A percentile compares a stretch with the other conserved stretches of the same genome.
These are phyloP conservation scores for Meyerozyma athensensis DNA, from an alignment of 1,139 yeast genomes.

Conservation along the genomic window DNA sequence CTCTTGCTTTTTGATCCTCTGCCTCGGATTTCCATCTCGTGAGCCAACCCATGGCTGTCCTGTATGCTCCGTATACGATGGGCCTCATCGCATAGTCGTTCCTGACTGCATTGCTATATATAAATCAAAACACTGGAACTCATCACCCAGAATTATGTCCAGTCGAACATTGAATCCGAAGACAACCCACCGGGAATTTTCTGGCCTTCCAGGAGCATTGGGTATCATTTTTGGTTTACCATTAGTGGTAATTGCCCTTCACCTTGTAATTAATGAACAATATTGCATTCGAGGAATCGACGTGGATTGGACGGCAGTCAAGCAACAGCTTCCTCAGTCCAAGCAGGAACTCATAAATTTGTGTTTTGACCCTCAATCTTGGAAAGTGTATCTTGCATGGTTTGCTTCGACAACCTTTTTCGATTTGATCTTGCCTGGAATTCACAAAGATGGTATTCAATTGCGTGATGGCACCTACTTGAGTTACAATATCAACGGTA, in stretches of 20 bases:
- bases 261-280: slow-evolving; percentile 52
- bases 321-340: slow-evolving; percentile 21
- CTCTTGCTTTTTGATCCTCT: no score
- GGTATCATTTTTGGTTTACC: slow-evolving; percentile 69
- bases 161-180: slow-evolving; percentile 52
- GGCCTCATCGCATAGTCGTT: background rate
- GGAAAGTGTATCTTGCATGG: slow-evolving; percentile 75
- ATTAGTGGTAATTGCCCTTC: slow-evolving; percentile 51
- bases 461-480: slow-evolving; percentile 74
- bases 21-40: no score
- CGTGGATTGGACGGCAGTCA: slow-evolving; percentile 22
- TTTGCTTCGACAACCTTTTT: slow-evolving; percentile 57
- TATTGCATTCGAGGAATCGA: slow-evolving; percentile 51
- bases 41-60: no score
- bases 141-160: no score
- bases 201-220: slow-evolving; percentile 71
- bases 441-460: slow-evolving; percentile 55
- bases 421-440: slow-evolving; percentile 75
- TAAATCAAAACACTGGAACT: no score
- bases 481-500: slow-evolving; percentile 79
- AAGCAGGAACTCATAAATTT: slow-evolving; percentile 22
- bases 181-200: slow-evolving; percentile 69
- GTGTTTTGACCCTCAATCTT: slow-evolving; percentile 39
- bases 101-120: background rate
- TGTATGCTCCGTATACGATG: no score